Base-by-base conservation (phyloP, 1,139 yeast genomes). In the Groenewaldozyma sp. region DNA sequence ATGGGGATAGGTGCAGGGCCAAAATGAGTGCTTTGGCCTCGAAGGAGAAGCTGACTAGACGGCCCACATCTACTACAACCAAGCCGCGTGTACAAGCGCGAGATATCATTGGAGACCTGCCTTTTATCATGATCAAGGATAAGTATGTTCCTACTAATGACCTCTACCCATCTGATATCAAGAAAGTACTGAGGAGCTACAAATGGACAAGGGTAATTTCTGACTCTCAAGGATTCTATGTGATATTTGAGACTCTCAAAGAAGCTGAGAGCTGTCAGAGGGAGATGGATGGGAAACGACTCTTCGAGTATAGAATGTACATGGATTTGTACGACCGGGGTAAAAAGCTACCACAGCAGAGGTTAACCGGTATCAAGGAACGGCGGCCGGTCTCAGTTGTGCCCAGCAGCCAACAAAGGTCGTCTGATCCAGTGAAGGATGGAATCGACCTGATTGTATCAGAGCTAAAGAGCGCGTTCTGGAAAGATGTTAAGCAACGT, bases 401-500 rank as follows among this genome's bases (percentile, higher is more conserved):
- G 10, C n/a, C 20, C 16, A 21, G 10, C 10, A 13, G 22, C 4
- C 27, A n/a, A 17, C 10, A 16, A 10, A 11, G 17, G n/a, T 19
- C 32, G 14, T 18, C 20, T 10, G 52, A 60, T 38, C 58, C 60
- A 13, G 54, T 68, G 1, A 73, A 72, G 26, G 84, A 78, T 41
- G 82, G 94, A 0, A 66, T 74, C 1, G 66, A 71, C 32, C 63
- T 73, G 45, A 64, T 86, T 33, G 58, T 78, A 27, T 73, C 73
- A 43, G 95, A 86, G 46, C 69, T 86, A 40, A 75, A 74, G 46
- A 64, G 68, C 4, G 76, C 79, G 39, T 60, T 86, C 38, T 64
- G 77, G 28, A 79, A 81, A 45, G 95, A 86, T 60, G 73, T 86
- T 27, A 68, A 84, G 51, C 91, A 79, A 52, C 73, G 87, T 47